Percentiles rank a stretch among this genome's conserved stretches.
Conservation (phyloP, 208 protist species). For the Leishmania turanica region DNA sequence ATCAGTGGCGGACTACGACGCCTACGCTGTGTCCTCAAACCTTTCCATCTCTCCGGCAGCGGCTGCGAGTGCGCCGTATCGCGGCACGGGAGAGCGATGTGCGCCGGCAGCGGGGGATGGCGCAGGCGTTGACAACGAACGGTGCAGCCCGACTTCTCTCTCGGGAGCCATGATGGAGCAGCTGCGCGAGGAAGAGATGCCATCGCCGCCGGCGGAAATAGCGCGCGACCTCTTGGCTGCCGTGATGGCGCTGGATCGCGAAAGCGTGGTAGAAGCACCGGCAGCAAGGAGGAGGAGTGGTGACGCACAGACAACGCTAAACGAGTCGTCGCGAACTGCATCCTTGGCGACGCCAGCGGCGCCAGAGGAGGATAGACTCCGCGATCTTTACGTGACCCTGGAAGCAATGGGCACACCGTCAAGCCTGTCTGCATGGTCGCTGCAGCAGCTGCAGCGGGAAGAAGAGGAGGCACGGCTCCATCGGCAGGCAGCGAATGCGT, state of each 20-base stretch:
- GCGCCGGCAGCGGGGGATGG: background rate
- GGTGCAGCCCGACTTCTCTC: background rate
- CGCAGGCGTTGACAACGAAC: background rate
- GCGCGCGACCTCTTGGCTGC: constrained; percentile 25
- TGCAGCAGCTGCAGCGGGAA: constrained; percentile 20
- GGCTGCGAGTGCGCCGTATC: background rate
- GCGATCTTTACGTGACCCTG: constrained; percentile 12
- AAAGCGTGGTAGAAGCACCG: constrained; percentile 3
- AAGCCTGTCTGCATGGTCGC: constrained; percentile 25
- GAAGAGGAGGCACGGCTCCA: constrained; percentile 17
- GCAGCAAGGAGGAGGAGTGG: background rate
- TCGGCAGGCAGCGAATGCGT: constrained; percentile 12
- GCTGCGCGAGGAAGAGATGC: background rate
- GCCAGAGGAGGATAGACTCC: constrained; percentile 2
- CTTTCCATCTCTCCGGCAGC: background rate
- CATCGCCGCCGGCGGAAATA: constrained; percentile 2
- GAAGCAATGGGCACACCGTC: constrained; percentile 8
- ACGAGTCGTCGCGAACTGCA: background rate
- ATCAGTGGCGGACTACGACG: background rate
- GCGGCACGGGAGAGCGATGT: background rate
- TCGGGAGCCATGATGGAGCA: background rate
- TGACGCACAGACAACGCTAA: background rate
- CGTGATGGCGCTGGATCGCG: constrained; percentile 22
- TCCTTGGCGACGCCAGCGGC: background rate
- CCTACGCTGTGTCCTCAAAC: background rate